These are phyloP conservation scores for Jamesozyma spencerorum DNA, from an alignment of 805 yeast genomes.

Conservation along the genomic window DNA sequence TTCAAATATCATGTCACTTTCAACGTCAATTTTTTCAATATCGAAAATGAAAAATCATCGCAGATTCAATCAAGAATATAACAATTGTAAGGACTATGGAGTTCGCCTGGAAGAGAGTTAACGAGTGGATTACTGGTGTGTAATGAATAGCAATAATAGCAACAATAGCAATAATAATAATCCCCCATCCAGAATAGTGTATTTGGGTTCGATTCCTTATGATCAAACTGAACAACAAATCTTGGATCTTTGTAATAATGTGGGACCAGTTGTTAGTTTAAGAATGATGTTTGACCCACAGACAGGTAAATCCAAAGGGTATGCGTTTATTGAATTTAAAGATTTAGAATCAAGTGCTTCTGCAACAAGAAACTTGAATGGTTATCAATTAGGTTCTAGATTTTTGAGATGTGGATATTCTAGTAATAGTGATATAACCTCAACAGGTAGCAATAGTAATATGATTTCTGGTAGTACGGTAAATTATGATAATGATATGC, in stretches of 20 bases:
- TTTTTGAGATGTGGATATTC: slow-evolving; percentile 67
- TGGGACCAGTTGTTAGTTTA: slow-evolving; percentile 75
- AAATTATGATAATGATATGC: not conserved
- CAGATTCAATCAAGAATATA: too few relatives aligned
- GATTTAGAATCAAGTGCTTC: slow-evolving; percentile 82
- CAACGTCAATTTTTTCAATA: too few relatives aligned
- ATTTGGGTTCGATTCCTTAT: slow-evolving; percentile 82
- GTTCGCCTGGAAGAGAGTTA: too few relatives aligned
- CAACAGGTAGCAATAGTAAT: not conserved
- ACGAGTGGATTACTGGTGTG: too few relatives aligned
- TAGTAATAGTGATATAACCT: slow-evolving; percentile 36
- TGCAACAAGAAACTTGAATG: slow-evolving; percentile 82
- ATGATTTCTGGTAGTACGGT: not conserved
- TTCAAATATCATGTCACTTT: too few relatives aligned
- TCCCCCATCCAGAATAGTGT: slow-evolving; percentile 41
- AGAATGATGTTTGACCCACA: slow-evolving; percentile 76
- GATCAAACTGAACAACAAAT: slow-evolving; percentile 93
- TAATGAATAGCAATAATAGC: not conserved
- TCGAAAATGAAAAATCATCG: too few relatives aligned
- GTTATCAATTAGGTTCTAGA: slow-evolving; percentile 65
- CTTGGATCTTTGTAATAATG: slow-evolving; percentile 72
- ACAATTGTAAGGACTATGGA: too few relatives aligned
- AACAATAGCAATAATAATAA: slow-evolving; percentile 10
- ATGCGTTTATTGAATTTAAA: slow-evolving; percentile 74
- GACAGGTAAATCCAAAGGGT: slow-evolving; percentile 87